Evolutionary conservation across 2,329 filamentous ascomycete species (phyloP).

Genomic region (Trichoderma afroharzianum): DNA sequence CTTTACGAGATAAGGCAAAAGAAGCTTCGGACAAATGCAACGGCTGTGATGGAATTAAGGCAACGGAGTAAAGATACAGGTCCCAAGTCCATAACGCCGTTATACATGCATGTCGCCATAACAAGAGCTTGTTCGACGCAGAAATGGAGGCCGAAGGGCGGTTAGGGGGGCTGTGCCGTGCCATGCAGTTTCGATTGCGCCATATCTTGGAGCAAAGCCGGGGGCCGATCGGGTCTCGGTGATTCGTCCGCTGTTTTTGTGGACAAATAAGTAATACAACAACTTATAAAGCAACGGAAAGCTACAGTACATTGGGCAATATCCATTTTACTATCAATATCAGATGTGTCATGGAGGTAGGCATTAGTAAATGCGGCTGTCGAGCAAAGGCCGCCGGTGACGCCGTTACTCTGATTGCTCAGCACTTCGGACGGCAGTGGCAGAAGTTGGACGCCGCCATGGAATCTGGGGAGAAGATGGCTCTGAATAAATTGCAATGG

Average conservation of each 20-base stretch:
- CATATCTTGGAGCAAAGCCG: neutral
- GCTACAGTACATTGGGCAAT: neutral
- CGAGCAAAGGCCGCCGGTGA: neutral
- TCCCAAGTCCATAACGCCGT: neutral
- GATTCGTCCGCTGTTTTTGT: neutral
- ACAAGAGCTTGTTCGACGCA: neutral
- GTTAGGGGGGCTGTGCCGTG: neutral
- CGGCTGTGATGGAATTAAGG: neutral
- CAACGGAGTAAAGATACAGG: neutral
- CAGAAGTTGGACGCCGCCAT: neutral
- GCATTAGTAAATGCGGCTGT: neutral
- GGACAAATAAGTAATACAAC: neutral
- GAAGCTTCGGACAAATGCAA: neutral
- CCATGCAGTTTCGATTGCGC: neutral
- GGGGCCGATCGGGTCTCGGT: neutral
- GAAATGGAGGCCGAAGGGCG: neutral
- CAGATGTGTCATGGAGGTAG: neutral
- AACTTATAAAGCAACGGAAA: neutral
- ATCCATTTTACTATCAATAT: neutral
- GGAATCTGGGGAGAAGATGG: neutral
- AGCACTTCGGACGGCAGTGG: neutral
- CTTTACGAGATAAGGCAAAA: neutral
- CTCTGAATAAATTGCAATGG: neutral
- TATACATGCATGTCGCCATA: neutral
- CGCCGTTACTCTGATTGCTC: neutral